These are phyloP conservation scores for Xylariomycetidae sp. DNA, from an alignment of 2,329 filamentous ascomycete species.

Conservation along the genomic window DNA sequence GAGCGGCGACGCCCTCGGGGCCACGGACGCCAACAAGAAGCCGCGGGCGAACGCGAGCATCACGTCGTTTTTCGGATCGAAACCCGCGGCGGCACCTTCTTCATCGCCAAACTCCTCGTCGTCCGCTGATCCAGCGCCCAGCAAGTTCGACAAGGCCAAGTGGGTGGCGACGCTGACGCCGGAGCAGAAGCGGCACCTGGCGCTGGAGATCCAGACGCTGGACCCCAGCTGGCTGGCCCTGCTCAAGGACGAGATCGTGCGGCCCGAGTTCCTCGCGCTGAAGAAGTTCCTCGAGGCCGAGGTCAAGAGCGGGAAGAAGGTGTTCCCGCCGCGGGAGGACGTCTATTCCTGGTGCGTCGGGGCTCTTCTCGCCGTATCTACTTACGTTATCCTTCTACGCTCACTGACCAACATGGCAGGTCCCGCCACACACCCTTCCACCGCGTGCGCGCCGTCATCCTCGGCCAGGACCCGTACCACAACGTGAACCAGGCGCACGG, in stretches of 20 bases:
- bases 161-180: conserved; percentile 76
- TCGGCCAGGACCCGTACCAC: conserved; percentile 97
- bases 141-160: conserved; percentile 79
- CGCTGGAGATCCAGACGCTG: conserved; percentile 87
- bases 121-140: conserved; percentile 24
- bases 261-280: conserved; percentile 74
- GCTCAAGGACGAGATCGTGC: conserved; percentile 79
- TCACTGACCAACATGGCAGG: conserved; percentile 57
- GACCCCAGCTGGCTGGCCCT: conserved; percentile 87
- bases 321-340: conserved; percentile 83
- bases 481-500: conserved; percentile 94
- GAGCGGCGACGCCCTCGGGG: conserved; percentile 39
- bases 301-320: conserved; percentile 63
- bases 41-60: conserved; percentile 71
- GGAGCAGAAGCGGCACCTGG: conserved; percentile 77
- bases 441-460: conserved; percentile 84
- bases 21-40: conserved; percentile 63
- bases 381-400: not conserved
- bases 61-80: conserved; percentile 79
- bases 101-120: conserved; percentile 9
- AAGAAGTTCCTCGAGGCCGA: conserved; percentile 85
- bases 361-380: not conserved
- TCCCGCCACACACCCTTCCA: conserved; percentile 86
- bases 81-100: conserved; percentile 28
- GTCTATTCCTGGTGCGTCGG: conserved; percentile 82